Percentiles rank a stretch among this genome's conserved stretches.
Conservation (phyloP, 129 eudicot species). For the Saussurea involucrata region DNA sequence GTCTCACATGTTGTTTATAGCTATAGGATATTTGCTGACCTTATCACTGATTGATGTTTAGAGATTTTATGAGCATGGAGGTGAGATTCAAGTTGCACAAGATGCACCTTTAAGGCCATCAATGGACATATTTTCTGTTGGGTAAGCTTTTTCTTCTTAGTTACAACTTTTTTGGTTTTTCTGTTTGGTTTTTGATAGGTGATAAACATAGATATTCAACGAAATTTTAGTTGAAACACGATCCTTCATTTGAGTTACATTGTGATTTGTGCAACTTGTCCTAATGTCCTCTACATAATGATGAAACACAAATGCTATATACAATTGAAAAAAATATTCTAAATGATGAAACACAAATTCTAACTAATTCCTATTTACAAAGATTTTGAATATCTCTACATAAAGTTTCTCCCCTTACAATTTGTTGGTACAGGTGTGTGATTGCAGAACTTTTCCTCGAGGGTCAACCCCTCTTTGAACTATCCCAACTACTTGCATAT, state of each 20-base stretch:
- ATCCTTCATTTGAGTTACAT: not conserved
- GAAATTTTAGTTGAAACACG: not conserved
- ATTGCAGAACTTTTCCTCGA: constrained; percentile 99
- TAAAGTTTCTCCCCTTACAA: not conserved
- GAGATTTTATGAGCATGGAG: constrained; percentile 99
- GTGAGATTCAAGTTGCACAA: constrained; percentile 72
- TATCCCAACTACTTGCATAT: constrained; percentile 92
- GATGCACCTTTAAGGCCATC: constrained; percentile 92
- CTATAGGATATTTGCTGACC: constrained; percentile 3
- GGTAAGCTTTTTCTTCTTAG: constrained; percentile 48
- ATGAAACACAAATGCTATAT: not conserved
- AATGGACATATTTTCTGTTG: constrained; percentile 95
- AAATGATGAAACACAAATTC: not conserved
- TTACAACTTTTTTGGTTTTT: not conserved
- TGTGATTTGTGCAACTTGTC: not conserved
- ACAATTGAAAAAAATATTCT: not conserved
- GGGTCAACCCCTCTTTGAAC: constrained; percentile 96
- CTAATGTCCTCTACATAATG: not conserved
- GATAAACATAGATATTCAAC: not conserved
- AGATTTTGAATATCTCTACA: not conserved
- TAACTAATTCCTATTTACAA: not conserved
- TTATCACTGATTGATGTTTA: constrained; percentile 33
- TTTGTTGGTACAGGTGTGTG: constrained; percentile 68
- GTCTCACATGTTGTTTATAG: not conserved
- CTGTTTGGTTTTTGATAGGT: not conserved